Evolutionary conservation across 495 filamentous ascomycete species (phyloP).

Genomic region (Penicillium samsonianum): DNA sequence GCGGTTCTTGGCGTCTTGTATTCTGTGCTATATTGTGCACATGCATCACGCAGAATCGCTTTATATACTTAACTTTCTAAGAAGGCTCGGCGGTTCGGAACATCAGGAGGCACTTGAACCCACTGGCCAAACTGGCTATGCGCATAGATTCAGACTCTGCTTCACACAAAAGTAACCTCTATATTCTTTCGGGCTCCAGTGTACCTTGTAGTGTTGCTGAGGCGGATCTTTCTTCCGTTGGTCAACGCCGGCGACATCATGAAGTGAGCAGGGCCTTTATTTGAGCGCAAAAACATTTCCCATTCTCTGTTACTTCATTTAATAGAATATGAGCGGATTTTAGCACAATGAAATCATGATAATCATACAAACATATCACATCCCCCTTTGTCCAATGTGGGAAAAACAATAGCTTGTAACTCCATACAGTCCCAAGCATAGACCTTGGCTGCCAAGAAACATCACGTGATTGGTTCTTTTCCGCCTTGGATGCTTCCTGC

Average conservation of each 20-base stretch:
- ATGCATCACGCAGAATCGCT: background rate
- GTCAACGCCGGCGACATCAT: background rate
- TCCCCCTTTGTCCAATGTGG: background rate
- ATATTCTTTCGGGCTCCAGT: background rate
- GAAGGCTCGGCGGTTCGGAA: background rate
- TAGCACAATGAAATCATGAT: background rate
- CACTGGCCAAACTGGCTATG: background rate
- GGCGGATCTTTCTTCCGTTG: background rate
- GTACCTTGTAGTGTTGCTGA: background rate
- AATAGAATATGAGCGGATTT: background rate
- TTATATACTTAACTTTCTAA: background rate
- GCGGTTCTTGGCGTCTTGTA: background rate
- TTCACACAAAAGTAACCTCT: background rate
- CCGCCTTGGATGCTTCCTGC: constrained; percentile 13
- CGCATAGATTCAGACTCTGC: background rate
- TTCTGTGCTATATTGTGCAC: background rate
- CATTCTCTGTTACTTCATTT: background rate
- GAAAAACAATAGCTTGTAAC: background rate
- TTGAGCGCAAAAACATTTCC: background rate
- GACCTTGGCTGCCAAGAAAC: constrained; percentile 5
- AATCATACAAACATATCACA: background rate
- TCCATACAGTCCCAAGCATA: constrained; percentile 4
- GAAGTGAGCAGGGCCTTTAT: background rate
- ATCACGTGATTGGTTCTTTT: constrained; percentile 8
- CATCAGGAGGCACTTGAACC: background rate